phyloP scores from a whole-genome alignment of 2,329 filamentous ascomycete genomes.

The Nothophaeocryptopus gaeumannii region DNA sequence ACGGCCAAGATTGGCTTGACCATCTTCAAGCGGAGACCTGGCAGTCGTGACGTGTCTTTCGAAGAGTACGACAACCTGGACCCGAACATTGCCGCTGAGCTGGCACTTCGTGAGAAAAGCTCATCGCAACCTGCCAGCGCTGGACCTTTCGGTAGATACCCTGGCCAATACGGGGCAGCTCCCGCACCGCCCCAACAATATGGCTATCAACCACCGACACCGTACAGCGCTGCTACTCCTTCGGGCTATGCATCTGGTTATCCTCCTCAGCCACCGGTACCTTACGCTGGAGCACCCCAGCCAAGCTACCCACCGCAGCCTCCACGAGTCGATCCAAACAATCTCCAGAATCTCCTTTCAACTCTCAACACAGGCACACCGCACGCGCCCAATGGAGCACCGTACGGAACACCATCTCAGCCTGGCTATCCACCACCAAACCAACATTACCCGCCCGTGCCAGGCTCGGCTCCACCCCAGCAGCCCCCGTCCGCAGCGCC shows the following conservation, averaged over 20 bases:
- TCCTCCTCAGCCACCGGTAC: slow-evolving; percentile 28
- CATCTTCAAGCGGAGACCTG: slow-evolving; percentile 76
- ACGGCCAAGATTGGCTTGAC: slow-evolving; percentile 75
- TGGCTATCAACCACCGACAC: slow-evolving; percentile 34
- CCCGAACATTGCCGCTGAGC: slow-evolving; percentile 72
- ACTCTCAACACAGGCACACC: slow-evolving; percentile 48
- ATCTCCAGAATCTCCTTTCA: slow-evolving; percentile 67
- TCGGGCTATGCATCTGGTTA: slow-evolving; percentile 17
- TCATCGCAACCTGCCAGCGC: slow-evolving; percentile 34
- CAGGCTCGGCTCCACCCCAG: slow-evolving; percentile 30
- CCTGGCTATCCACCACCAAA: slow-evolving; percentile 18
- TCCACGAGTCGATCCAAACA: slow-evolving; percentile 64
- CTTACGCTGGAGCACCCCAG: slow-evolving; percentile 31
- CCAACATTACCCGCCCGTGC: slow-evolving; percentile 28
- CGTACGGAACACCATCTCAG: slow-evolving; percentile 16
- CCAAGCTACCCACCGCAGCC: slow-evolving; percentile 44
- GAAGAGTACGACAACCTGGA: slow-evolving; percentile 86
- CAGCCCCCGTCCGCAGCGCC: neutral
- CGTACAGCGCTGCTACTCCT: slow-evolving; percentile 8
- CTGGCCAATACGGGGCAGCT: slow-evolving; percentile 27
- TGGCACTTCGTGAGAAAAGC: slow-evolving; percentile 70
- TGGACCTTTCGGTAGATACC: slow-evolving; percentile 23
- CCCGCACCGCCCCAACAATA: slow-evolving; percentile 28
- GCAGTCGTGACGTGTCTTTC: slow-evolving; percentile 73
- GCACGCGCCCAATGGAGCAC: slow-evolving; percentile 15